Conservation (phyloP, 1,284 basidiomycete genomes). For the Wolfiporia cocos region DNA sequence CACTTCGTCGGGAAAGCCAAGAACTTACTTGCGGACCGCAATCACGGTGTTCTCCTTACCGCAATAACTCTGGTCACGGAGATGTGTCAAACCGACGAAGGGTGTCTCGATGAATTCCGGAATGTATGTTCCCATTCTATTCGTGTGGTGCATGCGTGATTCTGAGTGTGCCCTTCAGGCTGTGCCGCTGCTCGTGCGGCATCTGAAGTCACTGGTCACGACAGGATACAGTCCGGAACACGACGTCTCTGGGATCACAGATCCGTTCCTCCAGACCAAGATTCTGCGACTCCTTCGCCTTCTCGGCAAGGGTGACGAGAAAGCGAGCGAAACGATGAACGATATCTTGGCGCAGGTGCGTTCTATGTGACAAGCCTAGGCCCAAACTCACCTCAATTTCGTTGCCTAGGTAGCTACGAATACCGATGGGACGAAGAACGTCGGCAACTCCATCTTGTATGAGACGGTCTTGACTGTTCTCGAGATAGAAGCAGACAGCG, state of each 20-base stretch:
- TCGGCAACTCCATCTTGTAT: conserved; percentile 97
- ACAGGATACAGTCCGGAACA: conserved; percentile 99
- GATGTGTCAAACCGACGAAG: conserved; percentile 82
- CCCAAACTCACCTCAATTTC: neutral
- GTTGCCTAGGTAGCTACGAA: conserved; percentile 86
- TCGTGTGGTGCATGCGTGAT: neutral
- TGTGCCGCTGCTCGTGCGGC: conserved; percentile 90
- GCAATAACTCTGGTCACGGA: conserved; percentile 94
- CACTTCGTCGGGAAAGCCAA: conserved; percentile 90
- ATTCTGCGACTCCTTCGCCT: conserved; percentile 90
- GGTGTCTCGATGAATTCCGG: conserved; percentile 81
- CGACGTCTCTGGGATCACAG: conserved; percentile 98
- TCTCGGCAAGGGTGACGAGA: conserved; percentile 80
- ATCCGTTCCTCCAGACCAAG: conserved; percentile 98
- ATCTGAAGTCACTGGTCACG: conserved; percentile 92
- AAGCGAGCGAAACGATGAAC: conserved; percentile 96
- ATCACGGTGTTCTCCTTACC: conserved; percentile 93
- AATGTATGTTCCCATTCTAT: conserved; percentile 52
- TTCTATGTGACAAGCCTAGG: neutral
- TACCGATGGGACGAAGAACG: conserved; percentile 97
- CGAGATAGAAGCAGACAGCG: conserved; percentile 96
- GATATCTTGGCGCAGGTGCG: conserved; percentile 92
- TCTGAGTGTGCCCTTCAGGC: conserved; percentile 59
- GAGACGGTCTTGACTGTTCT: conserved; percentile 98
- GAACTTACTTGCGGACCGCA: conserved; percentile 89